Evolutionary conservation across 108 stramenopile species (phyloP), one percentile per base, ranked within the genome.

Genomic region (Skeletonema tropicum): DNA sequence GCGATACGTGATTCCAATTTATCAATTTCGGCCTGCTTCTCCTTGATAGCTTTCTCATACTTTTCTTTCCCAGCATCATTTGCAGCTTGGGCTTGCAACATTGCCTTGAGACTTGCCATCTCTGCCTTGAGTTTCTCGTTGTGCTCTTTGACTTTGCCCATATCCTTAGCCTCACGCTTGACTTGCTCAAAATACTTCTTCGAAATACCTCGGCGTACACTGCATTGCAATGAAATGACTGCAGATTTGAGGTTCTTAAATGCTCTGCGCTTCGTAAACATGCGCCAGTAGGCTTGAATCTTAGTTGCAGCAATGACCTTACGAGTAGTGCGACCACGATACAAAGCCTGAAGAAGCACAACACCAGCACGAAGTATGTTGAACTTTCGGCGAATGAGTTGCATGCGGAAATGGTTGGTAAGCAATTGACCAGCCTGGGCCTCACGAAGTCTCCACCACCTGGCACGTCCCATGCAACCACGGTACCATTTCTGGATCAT

Each of bases 101-200:
- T 96, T 33, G 93, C 93, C 58, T 90, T 93, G 46, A 96, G 85
- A 86, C 90, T 93, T 26, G 89, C 89, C 93, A 96, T 96, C 77
- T 96, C 95, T 79, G 82, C 79, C 79, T 94, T 96, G 61, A 94
- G 83, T 66, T 90, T 92, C 67, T 93, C 93, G 73, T 94, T 94
- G 78, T 93, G 88, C 65, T 86, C 79, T 72, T 92, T 88, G 61
- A 96, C 77, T 66, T 94, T 94, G 64, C 92, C 93, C 64, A 96
- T 85, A 74, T 93, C 89, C 80, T 94, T 94, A 73, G 91, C 90
- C 68, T 93, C 93, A 19, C 84, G 80, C 83, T 83, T 90, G 64
- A 96, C 57, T 60, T 86, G 84, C 14, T 74, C 79, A 42, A 91
- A 71, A 41, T 70, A 81, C 14, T 75, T 80, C 80, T 76, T 84